Evolutionary conservation across 2,329 filamentous ascomycete species (phyloP), one percentile per base, ranked within the genome.

Genomic region (Pestalotiopsis sp.): DNA sequence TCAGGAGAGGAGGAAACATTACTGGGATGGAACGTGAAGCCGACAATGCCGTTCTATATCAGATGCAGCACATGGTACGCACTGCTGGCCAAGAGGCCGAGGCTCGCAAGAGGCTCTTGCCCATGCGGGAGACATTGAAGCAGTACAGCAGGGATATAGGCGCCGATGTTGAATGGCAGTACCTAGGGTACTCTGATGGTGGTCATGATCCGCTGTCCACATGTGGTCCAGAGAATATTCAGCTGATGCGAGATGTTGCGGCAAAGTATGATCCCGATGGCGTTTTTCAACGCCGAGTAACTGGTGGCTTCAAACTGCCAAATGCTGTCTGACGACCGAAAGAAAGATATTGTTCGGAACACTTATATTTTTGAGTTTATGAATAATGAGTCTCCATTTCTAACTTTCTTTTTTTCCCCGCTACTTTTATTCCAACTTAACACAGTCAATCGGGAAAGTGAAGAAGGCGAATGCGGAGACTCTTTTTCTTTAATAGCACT

Each of bases 1-100:
- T 69, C 4, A 75, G 76, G 41, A 78, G 76, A 64, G 80, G 83
- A 67, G 81, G 80, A 56, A 82, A 82, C 70, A 77, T 84, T 62
- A 75, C 84, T 39, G 80, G 79, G 4, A 73, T 84, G 12, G 77
- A 79, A 73, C 77, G 67, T 14, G 69, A 75, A 71, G 71, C 76
- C 41, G 78, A 77, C 27, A 79, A 78, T 68, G 76, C 75, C 14
- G 68, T 78, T 56, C 70, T 76, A 36, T 79, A 77, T 74, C 76
- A 77, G 23, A 68, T 73, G 25, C 71, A 76, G 69, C 72, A 76
- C 27, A 77, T 77, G 68, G 74, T 80, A 52, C 76, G 75, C 69
- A 76, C 75, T 56, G 76, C 71, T 2, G 76, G 78, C 49, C 67
- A 73, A 27, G 70, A 74, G 49, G 65, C 63, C 58, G 73, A 78